These are phyloP conservation scores for Phytophthora lateralis DNA, from an alignment of 352 stramenopile species.

Conservation along the genomic window DNA sequence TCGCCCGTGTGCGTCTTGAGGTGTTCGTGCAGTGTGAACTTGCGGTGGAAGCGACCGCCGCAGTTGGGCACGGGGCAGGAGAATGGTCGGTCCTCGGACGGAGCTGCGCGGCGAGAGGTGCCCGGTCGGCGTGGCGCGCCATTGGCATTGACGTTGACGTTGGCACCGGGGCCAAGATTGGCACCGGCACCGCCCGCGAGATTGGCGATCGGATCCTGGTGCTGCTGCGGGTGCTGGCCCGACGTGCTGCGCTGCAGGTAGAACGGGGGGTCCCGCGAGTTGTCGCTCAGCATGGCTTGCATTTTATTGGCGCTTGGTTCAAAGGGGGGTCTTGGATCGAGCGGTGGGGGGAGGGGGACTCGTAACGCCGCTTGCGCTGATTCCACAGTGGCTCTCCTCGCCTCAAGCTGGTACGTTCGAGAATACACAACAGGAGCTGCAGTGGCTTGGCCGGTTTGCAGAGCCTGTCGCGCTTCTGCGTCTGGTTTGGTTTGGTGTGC, in stretches of 20 bases:
- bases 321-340: neutral
- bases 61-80: conserved; percentile 46
- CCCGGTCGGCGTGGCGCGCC: conserved; percentile 9
- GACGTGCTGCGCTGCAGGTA: conserved; percentile 39
- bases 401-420: conserved; percentile 38
- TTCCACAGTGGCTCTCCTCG: conserved; percentile 41
- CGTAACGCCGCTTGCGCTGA: conserved; percentile 25
- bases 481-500: conserved; percentile 25
- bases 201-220: conserved; percentile 33
- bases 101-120: conserved; percentile 36
- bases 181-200: conserved; percentile 31
- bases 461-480: conserved; percentile 21
- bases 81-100: conserved; percentile 41
- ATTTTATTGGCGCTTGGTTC: conserved; percentile 25
- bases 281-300: conserved; percentile 46
- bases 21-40: conserved; percentile 80
- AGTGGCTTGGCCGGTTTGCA: conserved; percentile 22
- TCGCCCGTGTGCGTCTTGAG: conserved; percentile 87
- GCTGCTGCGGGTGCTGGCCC: conserved; percentile 12
- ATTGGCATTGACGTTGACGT: conserved; percentile 21
- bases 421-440: conserved; percentile 30
- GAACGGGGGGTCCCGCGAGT: conserved; percentile 38
- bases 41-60: conserved; percentile 70
- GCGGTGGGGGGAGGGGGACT: conserved; percentile 7
- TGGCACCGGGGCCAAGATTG: conserved; percentile 34